Base-by-base conservation (phyloP, 768 basidiomycete species). In the Termitomyces sp. region DNA sequence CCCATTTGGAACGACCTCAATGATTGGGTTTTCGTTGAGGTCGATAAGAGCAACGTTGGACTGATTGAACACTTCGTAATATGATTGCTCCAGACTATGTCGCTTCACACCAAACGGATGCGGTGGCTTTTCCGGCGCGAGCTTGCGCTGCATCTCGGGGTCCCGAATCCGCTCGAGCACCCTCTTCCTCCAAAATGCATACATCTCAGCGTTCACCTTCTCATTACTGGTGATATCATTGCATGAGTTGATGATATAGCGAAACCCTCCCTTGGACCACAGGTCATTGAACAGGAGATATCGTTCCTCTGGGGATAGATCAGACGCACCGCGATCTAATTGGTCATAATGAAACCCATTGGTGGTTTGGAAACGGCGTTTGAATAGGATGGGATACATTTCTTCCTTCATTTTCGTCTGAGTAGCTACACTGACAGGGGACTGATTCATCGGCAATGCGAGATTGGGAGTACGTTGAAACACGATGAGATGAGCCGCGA, bases 391-490 rank as follows among this genome's bases (percentile, higher is more conserved):
- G 36, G 51, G 51, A 37, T 52, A 52, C 34, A 52, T 34, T 10
- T 63, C 61, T 31, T 64, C 54, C 50, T 67, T 67, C 60, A 66
- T 66, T 57, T 62, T 56, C 1, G 62, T 59, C 15, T 70, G 65
- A 12, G 46, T 48, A 31, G 59, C 61, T 15, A 20, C 43, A 25
- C 62, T 61, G n/a, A 69, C n/a, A 46, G 60, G 59, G 12, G 47
- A 42, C 58, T 71, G 70, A 20, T 38, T 34, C 69, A 71, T 67
- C 1, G 69, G 65, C 15, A 71, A 34, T 0, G 69, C 67, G 34
- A 68, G 59, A 40, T 70, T 70, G 5, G 69, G 68, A 9, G 70
- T 71, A 14, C 71, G 71, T 53, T 72, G 71, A 63, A 70, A 72
- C n/a, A 72, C 71, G 12, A 68, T 68, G 36, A 72, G 64, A 43